Base-by-base conservation (phyloP, 2,329 filamentous ascomycete genomes). In the Mycocentrospora acerina region DNA sequence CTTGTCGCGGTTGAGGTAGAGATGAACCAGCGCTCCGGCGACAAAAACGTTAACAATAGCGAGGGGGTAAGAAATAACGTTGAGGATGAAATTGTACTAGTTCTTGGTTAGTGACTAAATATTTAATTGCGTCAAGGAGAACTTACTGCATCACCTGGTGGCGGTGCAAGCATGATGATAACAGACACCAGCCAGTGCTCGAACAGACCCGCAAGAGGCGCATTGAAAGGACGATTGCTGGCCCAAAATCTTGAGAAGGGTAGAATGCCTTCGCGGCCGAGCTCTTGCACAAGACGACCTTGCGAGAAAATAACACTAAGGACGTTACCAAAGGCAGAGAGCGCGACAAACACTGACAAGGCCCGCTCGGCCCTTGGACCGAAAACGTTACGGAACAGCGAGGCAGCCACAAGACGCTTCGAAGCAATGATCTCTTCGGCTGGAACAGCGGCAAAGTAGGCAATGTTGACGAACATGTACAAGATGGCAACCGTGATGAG, bases 301-400 rank as follows among this genome's bases (percentile, higher is more conserved):
- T 85, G 81, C 0, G 82, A 82, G 65, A 86, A 86, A 46, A 85
- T 85, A 45, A 85, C 81, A 40, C 74, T 78, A 31, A 86, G 71
- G 11, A 86, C 79, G 51, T 85, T 86, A 18, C 82, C 83, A 48
- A 84, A 81, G 4, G 82, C 82, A 0, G 82, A 85, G 1, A 86
- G 70, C 0, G 82, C 82, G 15, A 86, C 81, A 45, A 86, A 83
- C 37, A 83, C 82, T 16, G 75, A 81, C 12, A 83, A 69, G 4
- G 77, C 80, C 14, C 77, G 72, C 64, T 82, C 80, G 11, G 80
- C 80, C 18, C 32, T 58, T 2, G 53, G 46, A 7, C 75, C 75
- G 44, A 78, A 76, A 24, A 78, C 64, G 46, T 81, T 80, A 42
- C 73, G 71, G 64, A 83, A 81, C 60, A 82, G 80, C 4, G 72